Base-by-base conservation (phyloP, 805 yeast genomes). In the Candida palmyrensis region DNA sequence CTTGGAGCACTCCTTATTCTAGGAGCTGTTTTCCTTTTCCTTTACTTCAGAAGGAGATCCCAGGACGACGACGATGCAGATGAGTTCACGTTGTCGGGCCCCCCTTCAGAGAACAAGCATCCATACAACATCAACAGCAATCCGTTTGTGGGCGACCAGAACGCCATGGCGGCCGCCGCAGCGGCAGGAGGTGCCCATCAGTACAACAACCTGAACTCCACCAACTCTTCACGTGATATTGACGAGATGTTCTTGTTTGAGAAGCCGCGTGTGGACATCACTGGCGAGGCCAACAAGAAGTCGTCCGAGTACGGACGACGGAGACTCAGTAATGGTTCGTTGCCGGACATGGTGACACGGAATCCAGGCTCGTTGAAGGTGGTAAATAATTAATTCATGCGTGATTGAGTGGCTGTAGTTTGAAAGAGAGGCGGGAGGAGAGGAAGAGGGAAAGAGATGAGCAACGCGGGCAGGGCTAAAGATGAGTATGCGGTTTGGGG, bases 311-410 rank as follows among this genome's bases (percentile, higher is more conserved):
- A 49, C 37, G 75, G 75, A 14, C 62, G 73, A 30, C 60, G 75
- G 40, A 61, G 76, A 39, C 59, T 74, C 38, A 71, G 78, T 47
- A 66, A 73, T 39, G 76, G 78, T 12, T 72, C 78, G 8, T 50
- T 75, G 35, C 79, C 77, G 2, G 78, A 73, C 45, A 73, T 56
- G 56, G 49, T 47, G 15, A 48, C 72, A 5, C 56, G 72, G 40
- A 57, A 57, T 33, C 65, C 66, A 7, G 71, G 73, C 25, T 62
- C 73, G 3, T 53, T 75, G 38, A 71, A 75, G 45, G 76, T 75
- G 28, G 77, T 71, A 6, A 75, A 75, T 49, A 39, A 38, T 24
- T 43, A 33, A 21, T 18, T 17, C 10, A 21, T 21, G 24, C n/a
- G n/a, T n/a, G n/a, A n/a, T n/a, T n/a, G n/a, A n/a, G 24, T 11